Conservation (phyloP, 257 asterid genomes). For the Nicotiana knightiana region DNA sequence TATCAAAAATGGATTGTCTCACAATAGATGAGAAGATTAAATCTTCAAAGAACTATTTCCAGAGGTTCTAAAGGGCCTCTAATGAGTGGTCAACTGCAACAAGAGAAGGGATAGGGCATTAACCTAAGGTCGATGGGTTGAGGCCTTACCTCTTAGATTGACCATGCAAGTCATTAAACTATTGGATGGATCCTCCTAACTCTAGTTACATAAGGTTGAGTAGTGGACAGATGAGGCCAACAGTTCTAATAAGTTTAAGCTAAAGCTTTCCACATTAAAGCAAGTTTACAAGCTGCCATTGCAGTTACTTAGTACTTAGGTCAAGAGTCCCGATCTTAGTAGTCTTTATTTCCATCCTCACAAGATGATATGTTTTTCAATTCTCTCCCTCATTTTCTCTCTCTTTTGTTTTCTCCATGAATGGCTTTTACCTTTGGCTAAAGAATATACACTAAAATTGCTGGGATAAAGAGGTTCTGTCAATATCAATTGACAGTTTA, state of each 20-base stretch:
- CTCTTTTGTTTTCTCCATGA: neutral
- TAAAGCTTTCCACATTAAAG: neutral
- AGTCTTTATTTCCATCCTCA: neutral
- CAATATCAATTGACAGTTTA: neutral
- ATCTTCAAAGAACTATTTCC: neutral
- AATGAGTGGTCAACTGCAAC: neutral
- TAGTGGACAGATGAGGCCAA: neutral
- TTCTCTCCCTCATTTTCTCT: neutral
- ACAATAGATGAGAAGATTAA: neutral
- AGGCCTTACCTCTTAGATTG: neutral
- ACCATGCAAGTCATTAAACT: neutral
- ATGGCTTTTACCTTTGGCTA: neutral
- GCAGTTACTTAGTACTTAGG: neutral
- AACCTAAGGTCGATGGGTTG: neutral
- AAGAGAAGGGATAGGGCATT: neutral
- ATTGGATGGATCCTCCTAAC: neutral
- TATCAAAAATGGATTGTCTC: neutral
- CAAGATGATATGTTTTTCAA: neutral
- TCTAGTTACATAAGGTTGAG: neutral
- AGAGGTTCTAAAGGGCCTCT: neutral
- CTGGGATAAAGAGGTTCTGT: neutral
- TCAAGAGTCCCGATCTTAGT: neutral
- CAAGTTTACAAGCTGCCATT: neutral
- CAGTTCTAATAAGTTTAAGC: neutral
- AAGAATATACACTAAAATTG: neutral